These are phyloP conservation scores for Camelina sativa DNA, from an alignment of 345 rosid species.

Conservation along the genomic window DNA sequence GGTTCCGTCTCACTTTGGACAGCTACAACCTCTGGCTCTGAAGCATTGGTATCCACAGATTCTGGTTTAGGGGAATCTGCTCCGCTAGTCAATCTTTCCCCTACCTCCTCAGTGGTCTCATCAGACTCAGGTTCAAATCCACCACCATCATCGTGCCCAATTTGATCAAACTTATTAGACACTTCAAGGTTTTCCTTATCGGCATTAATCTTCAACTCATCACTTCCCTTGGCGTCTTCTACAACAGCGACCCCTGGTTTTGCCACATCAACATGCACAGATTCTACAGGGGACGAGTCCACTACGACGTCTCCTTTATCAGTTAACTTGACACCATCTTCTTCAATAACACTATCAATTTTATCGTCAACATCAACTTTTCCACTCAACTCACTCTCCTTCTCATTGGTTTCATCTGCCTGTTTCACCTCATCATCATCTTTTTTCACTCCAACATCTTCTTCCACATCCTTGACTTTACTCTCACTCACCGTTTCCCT, in stretches of 20 bases:
- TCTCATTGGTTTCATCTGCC: constrained; percentile 37
- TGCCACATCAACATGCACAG: constrained; percentile 44
- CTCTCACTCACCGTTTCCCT: constrained; percentile 19
- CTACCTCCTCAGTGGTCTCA: constrained; percentile 46
- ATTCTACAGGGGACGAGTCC: constrained; percentile 43
- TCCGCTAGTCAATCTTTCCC: constrained; percentile 40
- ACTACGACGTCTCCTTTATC: constrained; percentile 43
- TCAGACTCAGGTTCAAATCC: constrained; percentile 32
- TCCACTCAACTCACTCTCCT: constrained; percentile 6
- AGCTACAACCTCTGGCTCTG: constrained; percentile 45
- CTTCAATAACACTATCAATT: constrained; percentile 29
- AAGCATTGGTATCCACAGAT: constrained; percentile 37
- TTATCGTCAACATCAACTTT: constrained; percentile 42
- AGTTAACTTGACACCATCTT: constrained; percentile 38
- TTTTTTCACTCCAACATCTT: constrained; percentile 33
- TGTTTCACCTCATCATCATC: constrained; percentile 31
- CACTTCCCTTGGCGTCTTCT: constrained; percentile 50
- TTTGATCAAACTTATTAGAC: constrained; percentile 57
- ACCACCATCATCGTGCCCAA: constrained; percentile 40
- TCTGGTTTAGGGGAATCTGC: constrained; percentile 42
- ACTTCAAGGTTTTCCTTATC: constrained; percentile 45
- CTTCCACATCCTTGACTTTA: constrained; percentile 42
- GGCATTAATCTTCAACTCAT: constrained; percentile 43
- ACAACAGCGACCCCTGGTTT: constrained; percentile 48
- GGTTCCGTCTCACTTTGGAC: constrained; percentile 41